A percentile compares a stretch with the other conserved stretches of the same genome.
Conservation (phyloP, 176 grass and related monocot species). For the Ampelocalamus luodianensis region DNA sequence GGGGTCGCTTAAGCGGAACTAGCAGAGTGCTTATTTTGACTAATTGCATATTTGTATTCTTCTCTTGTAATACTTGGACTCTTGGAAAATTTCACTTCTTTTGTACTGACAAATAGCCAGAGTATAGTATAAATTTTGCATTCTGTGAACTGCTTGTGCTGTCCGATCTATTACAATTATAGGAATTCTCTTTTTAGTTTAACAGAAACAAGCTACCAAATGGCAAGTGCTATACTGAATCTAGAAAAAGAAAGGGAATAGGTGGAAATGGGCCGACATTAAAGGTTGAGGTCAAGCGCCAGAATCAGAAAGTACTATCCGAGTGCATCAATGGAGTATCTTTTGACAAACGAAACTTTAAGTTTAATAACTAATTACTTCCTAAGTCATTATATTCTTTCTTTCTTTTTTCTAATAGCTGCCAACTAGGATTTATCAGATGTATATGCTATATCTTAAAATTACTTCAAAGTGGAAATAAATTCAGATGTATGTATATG, state of each 20-base stretch:
- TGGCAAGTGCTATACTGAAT: neutral
- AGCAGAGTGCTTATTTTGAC: conserved; percentile 3
- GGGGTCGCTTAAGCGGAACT: neutral
- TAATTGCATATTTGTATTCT: neutral
- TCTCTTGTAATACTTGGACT: too few relatives aligned
- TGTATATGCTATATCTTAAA: too few relatives aligned
- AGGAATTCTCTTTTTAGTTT: neutral
- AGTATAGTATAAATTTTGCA: neutral
- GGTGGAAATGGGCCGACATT: neutral
- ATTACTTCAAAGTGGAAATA: conserved; percentile 12
- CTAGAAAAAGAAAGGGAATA: neutral
- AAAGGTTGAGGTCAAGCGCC: neutral
- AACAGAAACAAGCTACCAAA: neutral
- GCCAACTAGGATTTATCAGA: too few relatives aligned
- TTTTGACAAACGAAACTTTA: conserved; percentile 12
- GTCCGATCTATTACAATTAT: neutral
- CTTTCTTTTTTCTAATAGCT: too few relatives aligned
- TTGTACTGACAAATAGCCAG: conserved; percentile 7
- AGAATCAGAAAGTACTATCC: conserved; percentile 15
- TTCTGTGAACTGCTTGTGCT: neutral
- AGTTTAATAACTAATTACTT: neutral
- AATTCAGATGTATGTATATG: neutral
- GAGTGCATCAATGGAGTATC: neutral
- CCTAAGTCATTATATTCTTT: neutral
- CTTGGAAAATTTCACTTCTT: neutral